Evolutionary conservation across 2,329 filamentous ascomycete species (phyloP).

Genomic region (Neoascochyta sp.): DNA sequence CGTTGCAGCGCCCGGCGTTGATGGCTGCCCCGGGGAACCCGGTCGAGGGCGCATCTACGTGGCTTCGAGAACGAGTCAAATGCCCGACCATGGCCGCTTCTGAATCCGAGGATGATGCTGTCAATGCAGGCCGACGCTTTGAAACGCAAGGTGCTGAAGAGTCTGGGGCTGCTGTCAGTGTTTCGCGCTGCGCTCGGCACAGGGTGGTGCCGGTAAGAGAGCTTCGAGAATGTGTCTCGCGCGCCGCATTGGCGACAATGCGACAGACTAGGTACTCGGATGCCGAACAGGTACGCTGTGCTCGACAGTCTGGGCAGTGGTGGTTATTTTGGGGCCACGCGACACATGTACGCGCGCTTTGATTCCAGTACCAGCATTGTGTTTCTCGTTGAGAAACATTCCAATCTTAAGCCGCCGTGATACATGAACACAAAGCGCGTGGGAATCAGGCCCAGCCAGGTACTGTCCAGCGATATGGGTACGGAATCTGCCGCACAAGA

Average conservation of each 20-base stretch:
- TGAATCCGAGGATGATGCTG: constrained; percentile 1
- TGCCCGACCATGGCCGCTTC: constrained; percentile 2
- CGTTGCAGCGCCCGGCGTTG: constrained; percentile 7
- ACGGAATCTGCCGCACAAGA: constrained; percentile 13
- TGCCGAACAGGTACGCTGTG: neutral
- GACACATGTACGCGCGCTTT: constrained; percentile 1
- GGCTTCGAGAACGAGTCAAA: neutral
- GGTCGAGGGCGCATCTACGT: constrained; percentile 1
- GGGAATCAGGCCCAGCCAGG: constrained; percentile 9
- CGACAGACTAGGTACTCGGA: too few relatives aligned
- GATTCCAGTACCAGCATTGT: constrained; percentile 1
- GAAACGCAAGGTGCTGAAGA: constrained; percentile 19
- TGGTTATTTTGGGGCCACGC: neutral
- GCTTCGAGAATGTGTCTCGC: too few relatives aligned
- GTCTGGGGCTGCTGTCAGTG: constrained; percentile 18
- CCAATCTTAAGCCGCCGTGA: constrained; percentile 2
- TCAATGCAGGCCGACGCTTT: constrained; percentile 10
- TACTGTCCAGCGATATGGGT: constrained; percentile 14
- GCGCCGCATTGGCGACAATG: too few relatives aligned
- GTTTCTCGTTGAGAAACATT: constrained; percentile 2
- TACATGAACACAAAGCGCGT: constrained; percentile 12
- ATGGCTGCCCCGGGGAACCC: constrained; percentile 7
- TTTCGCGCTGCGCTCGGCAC: constrained; percentile 21
- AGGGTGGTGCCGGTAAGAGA: constrained; percentile 8
- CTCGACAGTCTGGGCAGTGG: neutral